Evolutionary conservation across 2,329 filamentous ascomycete species (phyloP), one percentile per base, ranked within the genome.

Genomic region (Pseudogymnoascus sp.): DNA sequence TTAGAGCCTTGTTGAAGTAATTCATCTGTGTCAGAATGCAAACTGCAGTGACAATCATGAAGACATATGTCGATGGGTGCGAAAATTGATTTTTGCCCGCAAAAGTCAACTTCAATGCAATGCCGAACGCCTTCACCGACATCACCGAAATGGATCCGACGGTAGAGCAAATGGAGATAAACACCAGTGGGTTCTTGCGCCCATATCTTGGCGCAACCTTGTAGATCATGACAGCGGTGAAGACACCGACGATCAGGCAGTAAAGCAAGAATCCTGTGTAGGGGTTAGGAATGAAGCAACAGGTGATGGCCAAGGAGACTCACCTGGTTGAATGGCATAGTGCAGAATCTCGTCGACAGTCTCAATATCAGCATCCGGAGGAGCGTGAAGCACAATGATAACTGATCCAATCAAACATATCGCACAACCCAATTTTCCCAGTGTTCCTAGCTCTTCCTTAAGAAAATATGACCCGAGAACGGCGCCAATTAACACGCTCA

Each of bases 21-120:
- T 99, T 99, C 95, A 99, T 97, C 81, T 99, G 95, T 7, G 93
- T 97, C 69, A 99, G 76, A 73, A 99, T 97, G 80, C 95, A 99
- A 68, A 97, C 91, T 2, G 83, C 82, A 0, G 93, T 95, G 68
- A 97, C 85, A 68, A 99, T 97, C 77, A 93, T 87, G 75, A 99
- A 99, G 67, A 97, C 93, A 71, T 99, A 99, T 65, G 96, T 99
- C 60, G 92, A 96, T 1, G 96, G 91, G 70, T 96, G 91, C 4
- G 85, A 86, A 76, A 99, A 97, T 76, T 99, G 95, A 77, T 99
- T 99, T 77, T 96, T 89, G 62, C 93, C 95, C 59, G 83, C 86
- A 69, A 99, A 85, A 0, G 93, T 97, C 72, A 99, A 86, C 78
- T 99, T 99, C 68, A 99, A 81, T 37, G 95, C 96, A 74, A 97